A percentile compares a stretch with the other conserved stretches of the same genome.
phyloP scores from a whole-genome alignment of 805 yeast species.

The Jamesozyma jinghongensis region DNA sequence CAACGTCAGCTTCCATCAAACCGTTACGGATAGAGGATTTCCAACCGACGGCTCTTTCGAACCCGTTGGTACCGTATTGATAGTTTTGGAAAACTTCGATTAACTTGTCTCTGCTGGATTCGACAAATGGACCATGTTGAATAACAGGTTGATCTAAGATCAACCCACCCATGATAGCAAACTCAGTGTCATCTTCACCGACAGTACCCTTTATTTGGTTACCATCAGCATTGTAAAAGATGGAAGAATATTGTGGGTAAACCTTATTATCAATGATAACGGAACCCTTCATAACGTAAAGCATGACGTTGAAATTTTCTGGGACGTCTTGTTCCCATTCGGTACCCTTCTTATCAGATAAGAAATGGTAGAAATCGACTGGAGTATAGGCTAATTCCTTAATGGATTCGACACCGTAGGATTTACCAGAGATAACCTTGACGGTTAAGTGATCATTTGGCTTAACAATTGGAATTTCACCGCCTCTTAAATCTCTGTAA shows the following conservation, averaged over 20 bases:
- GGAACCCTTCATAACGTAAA: conserved; percentile 58
- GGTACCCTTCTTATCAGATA: conserved; percentile 53
- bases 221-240: conserved; percentile 65
- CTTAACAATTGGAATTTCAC: conserved; percentile 61
- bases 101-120: conserved; percentile 55
- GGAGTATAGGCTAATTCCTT: conserved; percentile 78
- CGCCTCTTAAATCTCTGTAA: conserved; percentile 63
- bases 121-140: conserved; percentile 91
- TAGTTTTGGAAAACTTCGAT: conserved; percentile 64
- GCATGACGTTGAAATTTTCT: conserved; percentile 53
- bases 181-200: conserved; percentile 39
- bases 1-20: conserved; percentile 14
- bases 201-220: conserved; percentile 48
- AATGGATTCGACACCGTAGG: conserved; percentile 66
- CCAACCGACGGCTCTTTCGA: conserved; percentile 60
- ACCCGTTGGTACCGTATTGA: conserved; percentile 59
- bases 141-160: conserved; percentile 64
- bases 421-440: conserved; percentile 62
- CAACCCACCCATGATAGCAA: conserved; percentile 71
- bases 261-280: conserved; percentile 38
- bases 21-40: conserved; percentile 33
- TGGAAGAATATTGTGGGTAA: conserved; percentile 40
- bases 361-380: conserved; percentile 60
- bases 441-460: conserved; percentile 52
- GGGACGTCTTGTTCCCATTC: conserved; percentile 52